A percentile compares a stretch with the other conserved stretches of the same genome.
Conservation (phyloP, 345 rosid genomes). For the Dipteronia sinensis region DNA sequence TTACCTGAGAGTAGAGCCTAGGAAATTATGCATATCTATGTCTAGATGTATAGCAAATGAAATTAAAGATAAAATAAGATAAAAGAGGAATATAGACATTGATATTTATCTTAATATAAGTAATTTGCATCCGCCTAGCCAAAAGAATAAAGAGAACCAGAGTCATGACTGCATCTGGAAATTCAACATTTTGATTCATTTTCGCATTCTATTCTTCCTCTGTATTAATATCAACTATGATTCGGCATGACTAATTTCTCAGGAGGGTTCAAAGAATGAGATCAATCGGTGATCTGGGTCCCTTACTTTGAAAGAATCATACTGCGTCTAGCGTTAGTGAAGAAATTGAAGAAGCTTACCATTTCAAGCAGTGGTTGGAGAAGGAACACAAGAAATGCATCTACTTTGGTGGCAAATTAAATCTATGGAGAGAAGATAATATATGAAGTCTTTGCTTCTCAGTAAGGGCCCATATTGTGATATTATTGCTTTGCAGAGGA, state of each 20-base stretch:
- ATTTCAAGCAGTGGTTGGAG: neutral
- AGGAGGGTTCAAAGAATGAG: constrained; percentile 42
- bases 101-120: neutral
- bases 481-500: constrained; percentile 9
- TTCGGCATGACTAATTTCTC: constrained; percentile 9
- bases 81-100: neutral
- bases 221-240: constrained; percentile 8
- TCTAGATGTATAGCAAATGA: neutral
- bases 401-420: constrained; percentile 21
- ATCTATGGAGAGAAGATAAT: constrained; percentile 3
- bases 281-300: constrained; percentile 4
- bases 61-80: neutral
- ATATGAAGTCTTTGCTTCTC: constrained; percentile 24
- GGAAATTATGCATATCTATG: neutral
- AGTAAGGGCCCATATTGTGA: neutral
- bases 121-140: neutral
- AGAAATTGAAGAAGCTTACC: neutral
- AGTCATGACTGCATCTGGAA: neutral
- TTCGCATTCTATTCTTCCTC: neutral
- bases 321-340: constrained; percentile 2
- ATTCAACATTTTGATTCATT: neutral
- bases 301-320: neutral
- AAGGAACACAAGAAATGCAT: constrained; percentile 8
- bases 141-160: neutral
- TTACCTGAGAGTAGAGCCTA: neutral